Base-by-base conservation (phyloP, 2,329 filamentous ascomycete species). In the Xylariaceae sp. region DNA sequence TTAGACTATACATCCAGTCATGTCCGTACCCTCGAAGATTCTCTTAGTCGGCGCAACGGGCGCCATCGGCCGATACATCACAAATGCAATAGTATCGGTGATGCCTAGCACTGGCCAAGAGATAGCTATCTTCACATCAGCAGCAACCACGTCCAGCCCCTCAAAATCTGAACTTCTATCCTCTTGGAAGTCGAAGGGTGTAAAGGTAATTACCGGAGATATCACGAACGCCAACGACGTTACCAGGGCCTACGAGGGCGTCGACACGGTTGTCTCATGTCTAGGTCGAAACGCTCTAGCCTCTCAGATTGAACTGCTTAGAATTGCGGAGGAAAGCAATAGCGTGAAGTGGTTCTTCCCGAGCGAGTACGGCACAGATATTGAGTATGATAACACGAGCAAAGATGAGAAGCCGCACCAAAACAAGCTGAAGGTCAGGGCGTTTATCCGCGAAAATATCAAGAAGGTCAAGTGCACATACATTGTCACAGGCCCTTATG, bases 401-500 rank as follows among this genome's bases (percentile, higher is more conserved):
- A 71, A 69, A 14, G 58, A 68, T 17, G 82, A 85, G 63, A 78
- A 75, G 56, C 80, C 82, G 1, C 82, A 86, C 58, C 81, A 85
- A 64, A 70, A 72, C 52, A 85, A 85, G 62, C 70, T 85, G 39
- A 76, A 77, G 59, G 80, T 85, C n/a, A 72, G 82, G 46, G 73
- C 71, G 14, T 75, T 73, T 15, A 71, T 83, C 44, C 71, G 72
- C 47, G 68, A 72, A 18, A 63, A 71, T 11, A 60, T 75, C 27
- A 68, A 71, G 48, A 66, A 71, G 33, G 61, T 85, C 15, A 71
- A 76, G 27, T 73, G 78, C 52, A 83, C 82, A 0, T 83, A 82
- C 60, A 68, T 85, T 2, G 81, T 85, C 12, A 84, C 81, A 0
- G 82, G 82, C 0, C 82, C 82, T 0, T 85, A 81, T 56, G 73